Base-by-base conservation (phyloP, 768 basidiomycete species). In the Cubamyces lactineus region DNA sequence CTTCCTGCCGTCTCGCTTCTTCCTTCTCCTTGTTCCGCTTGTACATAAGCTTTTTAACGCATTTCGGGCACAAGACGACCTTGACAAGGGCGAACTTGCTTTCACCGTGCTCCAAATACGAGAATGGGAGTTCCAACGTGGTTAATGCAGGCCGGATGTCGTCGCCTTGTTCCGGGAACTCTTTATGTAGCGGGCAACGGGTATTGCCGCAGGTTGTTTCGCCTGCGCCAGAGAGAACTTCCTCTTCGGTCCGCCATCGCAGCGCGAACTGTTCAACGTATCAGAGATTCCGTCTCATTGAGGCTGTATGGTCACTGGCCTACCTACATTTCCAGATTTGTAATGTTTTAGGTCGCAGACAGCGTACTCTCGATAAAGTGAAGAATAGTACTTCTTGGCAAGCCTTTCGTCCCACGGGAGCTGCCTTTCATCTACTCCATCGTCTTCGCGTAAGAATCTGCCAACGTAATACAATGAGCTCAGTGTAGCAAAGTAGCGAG, bases 291-390 rank as follows among this genome's bases (percentile, higher is more conserved):
- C 55, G 50, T 48, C 46, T 38, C 26, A 5, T 40, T 21, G 45
- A 42, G 11, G 21, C 38, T 26, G 41, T 17, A 13, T 41, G 24
- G 54, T 15, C 23, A 41, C 51, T 19, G 24, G 21, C 23, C 41
- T 56, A 72, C 87, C 65, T 63, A 96, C 94, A 62, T 91, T 89
- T 16, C 93, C 92, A 0, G 90, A 87, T 77, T 94, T 97, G 80
- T 92, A 97, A 71, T 98, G 96, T 77, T 98, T 98, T 62, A 98
- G 78, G 75, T 98, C 94, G 71, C 92, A 94, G 21, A 95, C 79
- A 0, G 92, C 93, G 68, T 88, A 98, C 74, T 98, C 96, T 64
- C 93, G 89, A 73, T 94, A 97, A 3, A 98, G 84, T 66, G 77
- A 91, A 13, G 82, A 78, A 69, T 98, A 96, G 77, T 96, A 98